Percentiles rank a stretch among this genome's conserved stretches.
Evolutionary conservation across 805 yeast species (phyloP).

Genomic region (Cyberlindnera americana): DNA sequence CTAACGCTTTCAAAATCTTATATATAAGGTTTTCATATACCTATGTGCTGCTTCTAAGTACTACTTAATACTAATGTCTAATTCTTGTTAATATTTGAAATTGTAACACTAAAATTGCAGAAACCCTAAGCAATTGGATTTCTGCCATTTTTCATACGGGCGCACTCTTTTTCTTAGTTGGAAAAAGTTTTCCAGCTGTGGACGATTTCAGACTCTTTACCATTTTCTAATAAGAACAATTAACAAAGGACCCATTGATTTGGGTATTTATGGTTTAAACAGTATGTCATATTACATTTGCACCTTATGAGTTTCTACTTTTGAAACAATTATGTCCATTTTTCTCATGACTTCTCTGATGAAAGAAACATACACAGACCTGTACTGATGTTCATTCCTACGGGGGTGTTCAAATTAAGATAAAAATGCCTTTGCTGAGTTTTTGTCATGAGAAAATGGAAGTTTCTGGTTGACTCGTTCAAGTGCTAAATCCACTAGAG

Average conservation of each 20-base stretch:
- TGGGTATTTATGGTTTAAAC: not conserved
- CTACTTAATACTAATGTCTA: not conserved
- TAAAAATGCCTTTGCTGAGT: conserved; percentile 34
- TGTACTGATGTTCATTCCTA: conserved; percentile 41
- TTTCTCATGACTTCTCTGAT: conserved; percentile 29
- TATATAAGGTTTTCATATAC: too few species aligned
- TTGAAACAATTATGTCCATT: not conserved
- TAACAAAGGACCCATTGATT: too few species aligned
- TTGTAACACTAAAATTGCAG: too few species aligned
- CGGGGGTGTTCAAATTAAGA: conserved; percentile 29
- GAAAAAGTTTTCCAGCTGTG: not conserved
- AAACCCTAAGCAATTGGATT: not conserved
- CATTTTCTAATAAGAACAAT: too few species aligned
- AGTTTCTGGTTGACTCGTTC: not conserved
- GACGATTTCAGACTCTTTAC: too few species aligned
- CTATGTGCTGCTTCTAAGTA: too few species aligned
- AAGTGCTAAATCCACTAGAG: not conserved
- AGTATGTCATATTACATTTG: conserved; percentile 1
- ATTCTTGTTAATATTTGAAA: too few species aligned
- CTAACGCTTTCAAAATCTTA: too few species aligned
- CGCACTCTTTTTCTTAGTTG: not conserved
- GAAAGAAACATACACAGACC: conserved; percentile 54
- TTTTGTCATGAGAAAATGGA: not conserved
- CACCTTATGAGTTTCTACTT: too few species aligned
- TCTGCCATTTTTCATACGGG: conserved; percentile 4